Base-by-base conservation (phyloP, 2,329 filamentous ascomycete species). In the Fusarium solani-melongenae region DNA sequence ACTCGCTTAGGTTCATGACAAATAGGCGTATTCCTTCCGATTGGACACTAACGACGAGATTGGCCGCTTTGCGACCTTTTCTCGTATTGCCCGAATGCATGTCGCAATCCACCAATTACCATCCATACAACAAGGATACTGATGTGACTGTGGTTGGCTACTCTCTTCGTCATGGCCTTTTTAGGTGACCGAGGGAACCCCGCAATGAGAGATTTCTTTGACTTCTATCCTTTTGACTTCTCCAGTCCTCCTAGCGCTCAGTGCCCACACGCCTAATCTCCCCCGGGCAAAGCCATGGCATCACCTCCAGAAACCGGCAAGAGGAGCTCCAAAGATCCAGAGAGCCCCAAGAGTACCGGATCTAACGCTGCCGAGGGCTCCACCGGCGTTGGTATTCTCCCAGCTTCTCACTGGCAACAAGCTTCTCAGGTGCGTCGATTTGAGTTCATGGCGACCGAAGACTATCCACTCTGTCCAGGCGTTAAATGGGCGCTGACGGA, bases 331-430 rank as follows among this genome's bases (percentile, higher is more conserved):
- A 60, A 46, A 17, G 7, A 29, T 24, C 24, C 55, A 6, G 24
- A 39, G 15, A 58, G 34, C 29, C 58, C 58, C 2, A 49, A 49
- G 20, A 61, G 58, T 4, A 38, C 38, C 20, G 39, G 33, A 20
- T 61, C 58, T 8, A 20, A 33, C 10, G 39, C n/a, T n/a, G 41
- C 58, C 5, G 39, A 49, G 10, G 20, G 15, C 1, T 22, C 36
- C n/a, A 24, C 57, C 12, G 39, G 27, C n/a, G 29, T 41, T 17
- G 58, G 41, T 5, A 62, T 62, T 29, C 58, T 62, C 11, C 24
- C 58, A 6, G 36, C 58, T 51, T 22, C 58, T 15, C 41, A 62
- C 39, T 62, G 58, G 58, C 58, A 62, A 29, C 41, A 62, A 38
- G 24, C 38, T 12, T 2, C 58, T 27, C 41, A 62, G 31, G 58